phyloP scores from a whole-genome alignment of 768 basidiomycete species.

The Lactifluus subvellereus region DNA sequence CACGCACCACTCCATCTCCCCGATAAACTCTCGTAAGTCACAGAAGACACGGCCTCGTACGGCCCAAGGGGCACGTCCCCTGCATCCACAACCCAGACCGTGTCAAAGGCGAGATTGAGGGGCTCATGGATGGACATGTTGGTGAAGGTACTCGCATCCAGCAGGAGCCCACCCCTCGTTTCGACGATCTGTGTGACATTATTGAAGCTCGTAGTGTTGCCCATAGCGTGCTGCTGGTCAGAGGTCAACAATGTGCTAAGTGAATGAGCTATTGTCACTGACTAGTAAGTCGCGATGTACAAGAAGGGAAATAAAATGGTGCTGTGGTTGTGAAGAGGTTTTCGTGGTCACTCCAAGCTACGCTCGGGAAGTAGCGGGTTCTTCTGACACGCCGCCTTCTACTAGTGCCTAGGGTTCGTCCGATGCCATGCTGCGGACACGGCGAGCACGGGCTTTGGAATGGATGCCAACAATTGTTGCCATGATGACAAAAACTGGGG shows the following conservation, averaged over 20 bases:
- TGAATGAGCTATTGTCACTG: not conserved
- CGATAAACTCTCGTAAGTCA: constrained; percentile 5
- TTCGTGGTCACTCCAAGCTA: not conserved
- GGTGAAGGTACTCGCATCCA: constrained; percentile 9
- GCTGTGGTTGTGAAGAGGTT: not conserved
- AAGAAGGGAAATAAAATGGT: not conserved
- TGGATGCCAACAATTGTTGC: not conserved
- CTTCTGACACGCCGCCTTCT: not conserved
- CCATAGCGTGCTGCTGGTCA: not conserved
- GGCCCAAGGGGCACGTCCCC: constrained; percentile 9
- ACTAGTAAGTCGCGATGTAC: not conserved
- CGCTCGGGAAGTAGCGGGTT: not conserved
- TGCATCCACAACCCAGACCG: constrained; percentile 6
- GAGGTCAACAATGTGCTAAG: not conserved
- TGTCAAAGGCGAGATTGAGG: constrained; percentile 6
- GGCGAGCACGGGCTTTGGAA: not conserved
- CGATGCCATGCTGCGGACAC: not conserved
- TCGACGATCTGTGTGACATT: constrained; percentile 9
- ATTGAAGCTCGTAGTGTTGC: constrained; percentile 7
- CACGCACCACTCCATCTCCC: constrained; percentile 17
- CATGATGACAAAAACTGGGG: not conserved
- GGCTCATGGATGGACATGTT: constrained; percentile 1
- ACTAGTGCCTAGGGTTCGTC: not conserved
- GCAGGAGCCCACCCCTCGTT: constrained; percentile 9
- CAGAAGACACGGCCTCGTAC: not conserved